A percentile compares a stretch with the other conserved stretches of the same genome.
Evolutionary conservation across 257 asterid species (phyloP).

Genomic region (Nicotiana undulata): DNA sequence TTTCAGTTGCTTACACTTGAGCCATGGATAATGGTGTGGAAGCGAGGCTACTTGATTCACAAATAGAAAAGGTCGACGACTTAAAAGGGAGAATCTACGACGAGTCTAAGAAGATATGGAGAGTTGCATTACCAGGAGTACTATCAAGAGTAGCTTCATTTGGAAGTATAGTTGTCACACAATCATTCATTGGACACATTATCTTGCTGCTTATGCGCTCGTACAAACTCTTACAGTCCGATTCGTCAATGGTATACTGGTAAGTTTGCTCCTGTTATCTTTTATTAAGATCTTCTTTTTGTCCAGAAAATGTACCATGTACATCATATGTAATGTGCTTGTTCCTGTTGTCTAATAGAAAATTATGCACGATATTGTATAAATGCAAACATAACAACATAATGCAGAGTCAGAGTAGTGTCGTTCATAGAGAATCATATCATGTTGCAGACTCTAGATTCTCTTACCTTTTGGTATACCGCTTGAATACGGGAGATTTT

Average conservation of each 20-base stretch:
- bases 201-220: conserved; percentile 72
- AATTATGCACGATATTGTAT: not conserved
- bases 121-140: conserved; percentile 77
- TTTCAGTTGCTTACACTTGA: too few species aligned
- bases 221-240: conserved; percentile 68
- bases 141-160: conserved; percentile 62
- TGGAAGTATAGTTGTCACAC: conserved; percentile 60
- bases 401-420: not conserved
- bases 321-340: not conserved
- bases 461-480: too few species aligned
- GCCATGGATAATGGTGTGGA: conserved; percentile 39
- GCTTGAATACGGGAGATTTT: too few species aligned
- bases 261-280: conserved; percentile 15
- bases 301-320: not conserved
- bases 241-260: conserved; percentile 66
- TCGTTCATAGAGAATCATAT: too few species aligned
- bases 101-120: conserved; percentile 79
- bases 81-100: conserved; percentile 40
- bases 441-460: too few species aligned
- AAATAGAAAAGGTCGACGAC: conserved; percentile 25
- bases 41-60: conserved; percentile 42
- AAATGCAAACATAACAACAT: not conserved
- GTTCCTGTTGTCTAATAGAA: not conserved
- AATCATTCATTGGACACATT: conserved; percentile 64
- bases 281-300: not conserved